Conservation (phyloP, 805 yeast genomes). For the Brettanomyces naardenensis region DNA sequence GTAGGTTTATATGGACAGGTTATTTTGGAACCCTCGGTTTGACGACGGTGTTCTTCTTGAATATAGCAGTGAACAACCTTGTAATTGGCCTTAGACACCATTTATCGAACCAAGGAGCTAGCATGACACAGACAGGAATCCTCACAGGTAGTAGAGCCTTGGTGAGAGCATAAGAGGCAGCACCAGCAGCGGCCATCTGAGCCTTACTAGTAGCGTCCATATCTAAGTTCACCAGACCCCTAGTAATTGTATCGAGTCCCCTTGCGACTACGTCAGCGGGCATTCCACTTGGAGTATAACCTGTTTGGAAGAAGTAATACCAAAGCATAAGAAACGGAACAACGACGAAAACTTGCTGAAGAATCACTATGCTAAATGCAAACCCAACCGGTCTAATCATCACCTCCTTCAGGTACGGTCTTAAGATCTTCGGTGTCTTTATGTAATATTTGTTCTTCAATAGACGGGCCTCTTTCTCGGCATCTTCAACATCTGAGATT, state of each 20-base stretch:
- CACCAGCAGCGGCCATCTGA: constrained; percentile 25
- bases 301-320: constrained; percentile 38
- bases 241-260: constrained; percentile 39
- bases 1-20: too few relatives aligned
- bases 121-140: constrained; percentile 19
- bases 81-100: constrained; percentile 25
- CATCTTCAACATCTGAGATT: constrained; percentile 12
- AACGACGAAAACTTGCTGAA: constrained; percentile 47
- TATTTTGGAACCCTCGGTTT: constrained; percentile 1
- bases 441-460: constrained; percentile 25
- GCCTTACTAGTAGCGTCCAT: constrained; percentile 21
- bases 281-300: constrained; percentile 35
- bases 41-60: constrained; percentile 8
- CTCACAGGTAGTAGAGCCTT: constrained; percentile 24
- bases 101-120: constrained; percentile 29
- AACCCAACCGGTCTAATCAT: constrained; percentile 27
- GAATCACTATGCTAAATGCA: constrained; percentile 38
- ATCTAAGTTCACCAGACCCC: constrained; percentile 24
- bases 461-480: constrained; percentile 15
- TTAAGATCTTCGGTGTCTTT: constrained; percentile 22
- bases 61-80: constrained; percentile 12
- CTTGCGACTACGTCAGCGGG: constrained; percentile 42
- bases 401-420: constrained; percentile 25
- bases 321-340: constrained; percentile 45
- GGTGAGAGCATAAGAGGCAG: constrained; percentile 29